Evolutionary conservation across 176 grass and related monocot genomes (phyloP).

Genomic region (Dactylis glomerata): DNA sequence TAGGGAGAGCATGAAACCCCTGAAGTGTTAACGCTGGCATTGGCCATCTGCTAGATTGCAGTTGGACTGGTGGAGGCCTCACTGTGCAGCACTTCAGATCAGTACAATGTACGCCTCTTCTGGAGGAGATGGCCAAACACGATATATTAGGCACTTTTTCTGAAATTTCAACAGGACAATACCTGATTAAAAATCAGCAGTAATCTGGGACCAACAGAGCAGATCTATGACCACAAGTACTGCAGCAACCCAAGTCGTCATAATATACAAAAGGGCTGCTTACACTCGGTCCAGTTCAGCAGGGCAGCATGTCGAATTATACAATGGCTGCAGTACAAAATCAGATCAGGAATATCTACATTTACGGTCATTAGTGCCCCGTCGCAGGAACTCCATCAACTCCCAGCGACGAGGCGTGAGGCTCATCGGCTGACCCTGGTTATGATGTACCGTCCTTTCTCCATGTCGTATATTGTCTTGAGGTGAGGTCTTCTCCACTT

Average conservation of each 20-base stretch:
- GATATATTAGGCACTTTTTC: background rate
- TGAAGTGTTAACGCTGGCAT: background rate
- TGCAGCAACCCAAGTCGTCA: conserved; percentile 21
- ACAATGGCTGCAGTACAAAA: background rate
- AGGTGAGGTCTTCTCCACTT: conserved; percentile 55
- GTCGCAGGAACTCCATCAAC: conserved; percentile 17
- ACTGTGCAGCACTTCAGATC: background rate
- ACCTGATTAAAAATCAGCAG: conserved; percentile 23
- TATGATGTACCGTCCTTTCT: conserved; percentile 75
- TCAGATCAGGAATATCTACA: conserved; percentile 35
- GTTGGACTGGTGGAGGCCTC: too few relatives aligned
- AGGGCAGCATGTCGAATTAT: background rate
- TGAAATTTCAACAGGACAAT: background rate
- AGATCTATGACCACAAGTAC: background rate
- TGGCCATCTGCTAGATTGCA: background rate
- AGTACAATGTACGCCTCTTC: background rate
- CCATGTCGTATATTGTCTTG: conserved; percentile 67
- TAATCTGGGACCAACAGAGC: background rate
- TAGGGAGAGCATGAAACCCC: too few relatives aligned
- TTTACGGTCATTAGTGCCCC: conserved; percentile 12
- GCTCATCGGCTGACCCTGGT: conserved; percentile 54
- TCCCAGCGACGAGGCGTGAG: background rate
- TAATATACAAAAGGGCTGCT: conserved; percentile 34
- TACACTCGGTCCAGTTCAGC: background rate
- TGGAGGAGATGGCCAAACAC: background rate